These are phyloP conservation scores for Grosmannia huntii DNA, from an alignment of 2,329 filamentous ascomycete species.

Conservation along the genomic window DNA sequence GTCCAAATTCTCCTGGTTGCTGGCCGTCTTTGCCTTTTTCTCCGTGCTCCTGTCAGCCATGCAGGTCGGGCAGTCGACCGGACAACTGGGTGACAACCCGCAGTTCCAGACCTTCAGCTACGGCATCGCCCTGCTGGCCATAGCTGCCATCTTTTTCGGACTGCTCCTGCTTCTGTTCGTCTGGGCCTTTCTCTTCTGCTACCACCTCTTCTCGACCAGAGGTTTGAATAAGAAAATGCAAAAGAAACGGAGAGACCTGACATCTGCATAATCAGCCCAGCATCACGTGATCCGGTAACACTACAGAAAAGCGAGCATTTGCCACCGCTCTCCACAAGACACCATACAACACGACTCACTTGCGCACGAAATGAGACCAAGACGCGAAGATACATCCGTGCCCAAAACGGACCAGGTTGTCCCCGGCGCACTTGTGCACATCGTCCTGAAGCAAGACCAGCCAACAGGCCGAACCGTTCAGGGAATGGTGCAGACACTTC, in stretches of 20 bases:
- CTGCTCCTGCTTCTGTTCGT: not conserved
- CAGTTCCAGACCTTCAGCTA: not conserved
- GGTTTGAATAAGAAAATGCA: not conserved
- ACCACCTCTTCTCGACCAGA: not conserved
- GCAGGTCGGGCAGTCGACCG: not conserved
- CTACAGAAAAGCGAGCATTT: too few relatives aligned
- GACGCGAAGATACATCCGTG: not conserved
- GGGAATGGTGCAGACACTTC: conserved; percentile 52
- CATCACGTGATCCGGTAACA: too few relatives aligned
- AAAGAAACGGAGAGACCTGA: not conserved
- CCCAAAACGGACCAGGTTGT: conserved; percentile 29
- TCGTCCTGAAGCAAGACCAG: conserved; percentile 66
- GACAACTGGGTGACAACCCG: not conserved
- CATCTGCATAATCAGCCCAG: too few relatives aligned
- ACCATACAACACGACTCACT: too few relatives aligned
- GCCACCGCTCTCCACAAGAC: too few relatives aligned
- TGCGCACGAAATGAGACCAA: not conserved
- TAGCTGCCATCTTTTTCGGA: not conserved
- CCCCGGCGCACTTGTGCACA: conserved; percentile 52
- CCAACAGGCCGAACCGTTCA: conserved; percentile 57
- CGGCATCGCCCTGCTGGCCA: not conserved
- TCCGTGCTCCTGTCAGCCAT: not conserved
- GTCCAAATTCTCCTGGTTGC: not conserved
- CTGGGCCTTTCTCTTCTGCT: not conserved
- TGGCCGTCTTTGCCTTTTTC: not conserved